These are phyloP conservation scores for Populus hybrid DNA, from an alignment of 441 rosid species.

Conservation along the genomic window DNA sequence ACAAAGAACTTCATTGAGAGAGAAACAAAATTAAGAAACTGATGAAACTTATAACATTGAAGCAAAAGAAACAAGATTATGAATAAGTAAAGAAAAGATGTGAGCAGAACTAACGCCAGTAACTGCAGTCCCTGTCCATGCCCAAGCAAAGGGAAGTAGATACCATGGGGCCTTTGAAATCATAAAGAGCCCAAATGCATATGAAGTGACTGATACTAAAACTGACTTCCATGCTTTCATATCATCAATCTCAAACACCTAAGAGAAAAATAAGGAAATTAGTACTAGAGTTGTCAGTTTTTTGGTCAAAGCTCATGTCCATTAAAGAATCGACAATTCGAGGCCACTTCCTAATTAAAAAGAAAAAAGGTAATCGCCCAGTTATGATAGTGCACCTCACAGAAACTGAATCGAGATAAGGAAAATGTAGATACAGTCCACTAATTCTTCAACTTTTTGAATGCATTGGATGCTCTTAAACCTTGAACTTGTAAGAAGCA, in stretches of 20 bases:
- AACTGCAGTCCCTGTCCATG: constrained; percentile 91
- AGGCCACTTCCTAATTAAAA: background rate
- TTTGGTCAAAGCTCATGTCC: constrained; percentile 5
- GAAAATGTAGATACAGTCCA: background rate
- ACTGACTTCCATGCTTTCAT: constrained; percentile 84
- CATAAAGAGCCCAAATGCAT: constrained; percentile 75
- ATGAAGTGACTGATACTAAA: constrained; percentile 70
- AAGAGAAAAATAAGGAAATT: constrained; percentile 4
- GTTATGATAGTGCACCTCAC: background rate
- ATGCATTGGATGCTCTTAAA: background rate
- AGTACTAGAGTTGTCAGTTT: constrained; percentile 1
- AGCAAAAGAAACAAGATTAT: background rate
- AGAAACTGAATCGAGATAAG: background rate
- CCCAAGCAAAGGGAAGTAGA: constrained; percentile 93
- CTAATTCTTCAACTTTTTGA: background rate
- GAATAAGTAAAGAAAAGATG: background rate
- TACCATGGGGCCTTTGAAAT: constrained; percentile 90
- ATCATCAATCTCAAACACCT: constrained; percentile 92
- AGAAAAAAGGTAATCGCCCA: too few species aligned
- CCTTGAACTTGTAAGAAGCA: background rate
- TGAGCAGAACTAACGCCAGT: constrained; percentile 59
- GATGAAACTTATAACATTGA: background rate
- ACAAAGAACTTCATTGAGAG: constrained; percentile 72
- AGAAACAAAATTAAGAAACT: constrained; percentile 7
- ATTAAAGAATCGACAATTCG: background rate